Base-by-base conservation (phyloP, 2,329 filamentous ascomycete species). In the Ophiostoma fasciatum region DNA sequence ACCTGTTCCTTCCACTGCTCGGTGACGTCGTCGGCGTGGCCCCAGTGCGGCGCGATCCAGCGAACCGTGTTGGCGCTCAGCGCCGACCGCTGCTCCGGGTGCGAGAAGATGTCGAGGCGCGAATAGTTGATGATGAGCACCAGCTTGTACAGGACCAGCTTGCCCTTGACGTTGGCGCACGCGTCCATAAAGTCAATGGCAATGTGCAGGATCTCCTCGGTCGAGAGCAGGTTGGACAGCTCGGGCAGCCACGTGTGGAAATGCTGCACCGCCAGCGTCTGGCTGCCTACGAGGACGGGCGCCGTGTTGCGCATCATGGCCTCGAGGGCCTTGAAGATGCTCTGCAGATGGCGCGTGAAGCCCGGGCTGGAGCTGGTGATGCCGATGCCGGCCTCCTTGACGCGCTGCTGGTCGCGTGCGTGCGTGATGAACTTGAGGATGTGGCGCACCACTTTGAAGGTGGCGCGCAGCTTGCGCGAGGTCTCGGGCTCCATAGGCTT, bases 181-280 rank as follows among this genome's bases (percentile, higher is more conserved):
- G 90, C 84, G 51, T 94, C 85, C 63, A 96, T 79, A 51, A 96
- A 93, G 56, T 88, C 83, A 42, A 92, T 82, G 28, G 87, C 84
- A 44, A 94, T 80, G 49, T 93, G 80, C 35, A 94, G 63, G 31
- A 94, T 88, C 53, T 96, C 88, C 48, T 85, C 79, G 0, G 78
- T 76, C 4, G 70, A 72, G 51, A 96, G 67, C 26, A 90, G 66
- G 2, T 78, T 74, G 0, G 74, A 67, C 9, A 98, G 71, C 52
- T 96, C 88, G 0, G 90, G 88, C n/a, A 98, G 63, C 90, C 90
- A 98, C 0, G 82, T 82, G 52, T 96, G 88, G 54, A 96, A 93
- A 54, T 96, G 84, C 56, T 98, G 90, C 11, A 96, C 85, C 3
- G 92, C 77, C 33, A 98, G 63, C 0, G 90, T 96, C 58, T 98